Evolutionary conservation across 129 eudicot species (phyloP), one percentile per base, ranked within the genome.

Genomic region (Centrapalus pauciflorus): DNA sequence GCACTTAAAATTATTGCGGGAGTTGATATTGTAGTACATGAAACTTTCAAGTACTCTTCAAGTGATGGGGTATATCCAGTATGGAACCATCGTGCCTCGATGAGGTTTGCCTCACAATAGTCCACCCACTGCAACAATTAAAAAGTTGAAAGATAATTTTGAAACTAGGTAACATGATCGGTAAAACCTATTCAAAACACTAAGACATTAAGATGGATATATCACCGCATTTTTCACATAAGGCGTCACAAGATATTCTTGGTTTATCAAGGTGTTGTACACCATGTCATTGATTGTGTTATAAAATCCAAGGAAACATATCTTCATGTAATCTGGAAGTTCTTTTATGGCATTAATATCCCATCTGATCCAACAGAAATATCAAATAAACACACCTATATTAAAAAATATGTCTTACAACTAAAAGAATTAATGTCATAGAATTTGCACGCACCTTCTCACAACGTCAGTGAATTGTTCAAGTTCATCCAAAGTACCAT

Each of bases 51-150:
- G 62, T 79, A 76, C 72, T 83, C 84, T 11, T 30, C 26, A 7
- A 80, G 71, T 9, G 82, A 41, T 67, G 84, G 83, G 3, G 61
- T 62, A 2, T 70, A 25, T 10, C 83, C 80, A 11, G 12, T 59
- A 24, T 69, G 24, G 56, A 68, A 77, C 87, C 87, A 77, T 13
- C 62, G 68, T 28, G 83, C 87, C 68, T 82, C 87, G 38, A 68
- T 50, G 0, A 73, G 58, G 57, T 55, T 14, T 17, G 87, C 61
- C 30, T 70, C 72, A 20, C 77, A 56, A 16, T 77, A 73, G 5
- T 75, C 78, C 20, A 16, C 33, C 87, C 83, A 82, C 87, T 82
- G 70, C 8, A 35, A 40, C n/a, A n/a, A n/a, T n/a, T n/a, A n/a
- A n/a, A n/a, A n/a, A 37, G 45, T 37, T 4, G 45, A 9, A 5